A percentile compares a stretch with the other conserved stretches of the same genome.
Evolutionary conservation across 2,329 filamentous ascomycete species (phyloP).

Genomic region (Aspergillus arachidicola): DNA sequence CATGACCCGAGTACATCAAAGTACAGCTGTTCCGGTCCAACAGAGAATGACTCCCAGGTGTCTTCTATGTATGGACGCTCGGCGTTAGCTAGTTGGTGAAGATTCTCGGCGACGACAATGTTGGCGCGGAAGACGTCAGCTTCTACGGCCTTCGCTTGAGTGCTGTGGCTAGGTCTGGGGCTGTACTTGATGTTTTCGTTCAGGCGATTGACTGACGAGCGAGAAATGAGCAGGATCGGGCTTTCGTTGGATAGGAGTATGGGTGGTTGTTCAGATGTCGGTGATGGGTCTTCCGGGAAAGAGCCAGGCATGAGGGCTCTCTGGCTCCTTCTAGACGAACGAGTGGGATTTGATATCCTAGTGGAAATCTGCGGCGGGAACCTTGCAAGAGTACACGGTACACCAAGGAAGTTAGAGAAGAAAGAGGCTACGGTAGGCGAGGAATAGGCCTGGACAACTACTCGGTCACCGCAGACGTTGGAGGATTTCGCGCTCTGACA

Average conservation of each 20-base stretch:
- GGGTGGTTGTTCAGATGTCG: slow-evolving; percentile 52
- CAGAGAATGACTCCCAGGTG: slow-evolving; percentile 67
- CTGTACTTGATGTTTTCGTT: slow-evolving; percentile 70
- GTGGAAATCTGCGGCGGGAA: slow-evolving; percentile 72
- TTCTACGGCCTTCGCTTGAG: slow-evolving; percentile 56
- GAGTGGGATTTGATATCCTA: slow-evolving; percentile 48
- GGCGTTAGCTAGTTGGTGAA: slow-evolving; percentile 44
- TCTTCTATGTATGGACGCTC: slow-evolving; percentile 77
- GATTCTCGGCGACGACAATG: slow-evolving; percentile 67
- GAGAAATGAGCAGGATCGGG: slow-evolving; percentile 82
- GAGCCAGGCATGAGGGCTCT: slow-evolving; percentile 52
- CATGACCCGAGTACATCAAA: slow-evolving; percentile 76
- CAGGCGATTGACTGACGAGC: slow-evolving; percentile 74
- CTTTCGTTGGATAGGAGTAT: slow-evolving; percentile 92
- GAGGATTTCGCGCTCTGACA: slow-evolving; percentile 52
- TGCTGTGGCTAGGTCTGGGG: slow-evolving; percentile 39
- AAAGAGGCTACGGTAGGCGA: slow-evolving; percentile 69
- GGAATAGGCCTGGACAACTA: slow-evolving; percentile 71
- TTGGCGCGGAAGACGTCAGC: slow-evolving; percentile 86
- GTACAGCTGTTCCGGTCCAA: slow-evolving; percentile 53
- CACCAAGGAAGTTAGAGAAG: slow-evolving; percentile 73
- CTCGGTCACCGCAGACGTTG: slow-evolving; percentile 79
- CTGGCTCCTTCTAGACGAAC: slow-evolving; percentile 25
- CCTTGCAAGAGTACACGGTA: slow-evolving; percentile 80
- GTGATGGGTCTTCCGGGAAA: slow-evolving; percentile 50